Percentiles rank a stretch among this genome's conserved stretches.
Evolutionary conservation across 179 eudicot genomes (phyloP).

Genomic region (Carnegiea gigantea): DNA sequence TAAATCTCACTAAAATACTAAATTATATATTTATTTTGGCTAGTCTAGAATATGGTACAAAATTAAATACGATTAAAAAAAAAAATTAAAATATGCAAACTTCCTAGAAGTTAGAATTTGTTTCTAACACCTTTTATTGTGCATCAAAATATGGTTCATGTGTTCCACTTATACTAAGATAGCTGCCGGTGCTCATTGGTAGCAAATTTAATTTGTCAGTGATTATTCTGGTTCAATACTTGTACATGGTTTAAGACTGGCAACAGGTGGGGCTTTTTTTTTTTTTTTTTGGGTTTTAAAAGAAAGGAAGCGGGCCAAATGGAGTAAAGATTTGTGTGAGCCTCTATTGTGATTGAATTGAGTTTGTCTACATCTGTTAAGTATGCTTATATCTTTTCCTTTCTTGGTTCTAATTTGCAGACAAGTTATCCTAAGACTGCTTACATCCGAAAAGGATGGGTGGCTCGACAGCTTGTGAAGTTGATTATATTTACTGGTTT

Average conservation of each 20-base stretch:
- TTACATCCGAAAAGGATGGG: conserved; percentile 83
- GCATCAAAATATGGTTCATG: not conserved
- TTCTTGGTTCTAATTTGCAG: conserved; percentile 45
- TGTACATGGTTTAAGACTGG: not conserved
- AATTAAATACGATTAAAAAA: no score
- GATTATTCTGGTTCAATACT: not conserved
- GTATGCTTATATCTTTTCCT: conserved; percentile 12
- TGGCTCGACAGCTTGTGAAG: conserved; percentile 77
- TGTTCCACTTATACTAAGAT: not conserved
- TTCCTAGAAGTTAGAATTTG: no score
- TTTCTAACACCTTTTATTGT: no score
- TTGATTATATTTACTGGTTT: conserved; percentile 86
- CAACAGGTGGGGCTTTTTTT: not conserved
- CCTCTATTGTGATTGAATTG: not conserved
- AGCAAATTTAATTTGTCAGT: not conserved
- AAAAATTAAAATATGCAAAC: no score
- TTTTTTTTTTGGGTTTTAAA: no score
- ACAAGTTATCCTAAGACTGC: conserved; percentile 79
- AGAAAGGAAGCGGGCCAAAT: not conserved
- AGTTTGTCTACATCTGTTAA: not conserved
- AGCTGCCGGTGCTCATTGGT: not conserved
- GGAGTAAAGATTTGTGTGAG: not conserved
- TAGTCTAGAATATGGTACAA: not conserved
- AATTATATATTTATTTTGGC: not conserved
- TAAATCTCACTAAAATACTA: not conserved